phyloP scores from a whole-genome alignment of 768 basidiomycete species.

The Porpolomopsis calyptriformis region DNA sequence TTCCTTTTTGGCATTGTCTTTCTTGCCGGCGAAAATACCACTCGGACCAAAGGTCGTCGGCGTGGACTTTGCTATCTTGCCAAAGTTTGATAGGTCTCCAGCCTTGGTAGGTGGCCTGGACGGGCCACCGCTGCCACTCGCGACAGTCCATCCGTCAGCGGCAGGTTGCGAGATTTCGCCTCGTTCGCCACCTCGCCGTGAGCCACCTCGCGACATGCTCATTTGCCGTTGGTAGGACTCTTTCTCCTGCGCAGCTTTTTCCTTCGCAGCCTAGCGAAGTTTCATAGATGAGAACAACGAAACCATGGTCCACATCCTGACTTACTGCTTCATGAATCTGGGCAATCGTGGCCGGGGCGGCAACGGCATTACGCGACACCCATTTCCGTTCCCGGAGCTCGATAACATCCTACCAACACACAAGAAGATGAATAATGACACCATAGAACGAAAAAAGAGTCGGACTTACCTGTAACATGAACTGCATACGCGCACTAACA shows the following conservation, averaged over 20 bases:
- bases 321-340: conserved; percentile 79
- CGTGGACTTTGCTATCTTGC: conserved; percentile 63
- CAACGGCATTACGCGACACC: conserved; percentile 58
- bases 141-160: conserved; percentile 84
- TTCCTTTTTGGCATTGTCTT: conserved; percentile 38
- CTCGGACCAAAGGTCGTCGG: conserved; percentile 75
- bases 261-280: conserved; percentile 59
- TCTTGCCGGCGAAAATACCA: conserved; percentile 72
- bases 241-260: conserved; percentile 58
- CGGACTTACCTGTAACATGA: conserved; percentile 76
- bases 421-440: background rate
- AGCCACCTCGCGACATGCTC: conserved; percentile 85
- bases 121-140: conserved; percentile 35
- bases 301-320: conserved; percentile 11
- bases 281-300: conserved; percentile 1
- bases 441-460: background rate
- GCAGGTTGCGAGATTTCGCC: conserved; percentile 42
- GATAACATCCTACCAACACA: conserved; percentile 60
- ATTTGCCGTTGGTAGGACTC: conserved; percentile 49
- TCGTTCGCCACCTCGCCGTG: conserved; percentile 73
- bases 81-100: conserved; percentile 79
- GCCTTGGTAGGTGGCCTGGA: conserved; percentile 61
- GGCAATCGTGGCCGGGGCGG: conserved; percentile 80
- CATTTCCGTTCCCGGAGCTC: conserved; percentile 82
- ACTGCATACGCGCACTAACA: conserved; percentile 81